These are phyloP conservation scores for Nectriaceae sp. DNA, from an alignment of 2,329 filamentous ascomycete species.

Conservation along the genomic window DNA sequence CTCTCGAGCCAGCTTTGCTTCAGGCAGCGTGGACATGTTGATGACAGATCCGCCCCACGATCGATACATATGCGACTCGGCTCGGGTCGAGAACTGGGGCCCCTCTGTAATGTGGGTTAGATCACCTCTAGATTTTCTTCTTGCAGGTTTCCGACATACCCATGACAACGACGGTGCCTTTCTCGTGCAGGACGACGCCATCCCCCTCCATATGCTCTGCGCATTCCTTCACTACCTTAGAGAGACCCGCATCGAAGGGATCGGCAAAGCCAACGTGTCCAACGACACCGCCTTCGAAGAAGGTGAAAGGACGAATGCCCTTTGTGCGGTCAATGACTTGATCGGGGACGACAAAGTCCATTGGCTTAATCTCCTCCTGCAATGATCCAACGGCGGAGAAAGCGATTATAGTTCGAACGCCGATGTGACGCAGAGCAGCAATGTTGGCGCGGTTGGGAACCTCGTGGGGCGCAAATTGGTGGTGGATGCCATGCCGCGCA, in stretches of 20 bases:
- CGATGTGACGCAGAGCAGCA: slow-evolving; percentile 88
- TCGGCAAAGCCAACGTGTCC: slow-evolving; percentile 95
- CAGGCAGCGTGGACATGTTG: slow-evolving; percentile 96
- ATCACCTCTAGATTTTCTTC: slow-evolving; percentile 13
- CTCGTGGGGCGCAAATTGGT: slow-evolving; percentile 90
- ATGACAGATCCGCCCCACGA: slow-evolving; percentile 92
- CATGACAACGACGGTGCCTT: slow-evolving; percentile 89
- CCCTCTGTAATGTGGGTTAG: slow-evolving; percentile 63
- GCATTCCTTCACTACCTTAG: slow-evolving; percentile 75
- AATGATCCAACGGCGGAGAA: slow-evolving; percentile 94
- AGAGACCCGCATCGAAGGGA: slow-evolving; percentile 82
- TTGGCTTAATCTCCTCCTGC: slow-evolving; percentile 88
- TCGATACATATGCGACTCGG: slow-evolving; percentile 94
- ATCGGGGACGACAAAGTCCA: slow-evolving; percentile 95
- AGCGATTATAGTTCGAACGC: slow-evolving; percentile 87
- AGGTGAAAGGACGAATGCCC: slow-evolving; percentile 90
- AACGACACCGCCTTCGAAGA: slow-evolving; percentile 90
- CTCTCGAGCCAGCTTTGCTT: slow-evolving; percentile 94
- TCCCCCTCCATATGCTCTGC: slow-evolving; percentile 78
- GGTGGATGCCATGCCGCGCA: slow-evolving; percentile 85
- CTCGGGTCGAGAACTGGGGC: slow-evolving; percentile 96
- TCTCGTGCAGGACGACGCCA: slow-evolving; percentile 80
- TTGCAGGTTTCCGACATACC: slow-evolving; percentile 46
- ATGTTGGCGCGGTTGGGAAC: slow-evolving; percentile 96
- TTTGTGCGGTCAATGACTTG: slow-evolving; percentile 98